These are phyloP conservation scores for Globisporangium camurandrum DNA, from an alignment of 352 stramenopile genomes.

Conservation along the genomic window DNA sequence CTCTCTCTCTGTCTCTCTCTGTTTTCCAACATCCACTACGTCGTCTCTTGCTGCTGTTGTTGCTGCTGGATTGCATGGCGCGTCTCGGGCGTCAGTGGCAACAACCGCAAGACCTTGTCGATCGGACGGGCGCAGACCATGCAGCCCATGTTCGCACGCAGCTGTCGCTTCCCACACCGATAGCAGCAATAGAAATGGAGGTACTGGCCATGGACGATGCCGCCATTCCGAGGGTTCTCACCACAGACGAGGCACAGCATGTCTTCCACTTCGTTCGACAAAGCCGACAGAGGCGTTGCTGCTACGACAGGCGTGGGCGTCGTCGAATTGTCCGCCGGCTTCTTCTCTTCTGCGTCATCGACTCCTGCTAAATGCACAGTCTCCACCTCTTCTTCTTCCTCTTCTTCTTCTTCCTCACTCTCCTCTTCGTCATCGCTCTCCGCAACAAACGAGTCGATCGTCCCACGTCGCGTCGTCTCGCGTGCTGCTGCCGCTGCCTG, in stretches of 20 bases:
- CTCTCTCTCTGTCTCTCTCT: neutral
- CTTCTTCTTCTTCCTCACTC: slow-evolving; percentile 27
- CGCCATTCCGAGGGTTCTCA: slow-evolving; percentile 48
- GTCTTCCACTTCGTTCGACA: slow-evolving; percentile 28
- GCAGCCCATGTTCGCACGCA: slow-evolving; percentile 40
- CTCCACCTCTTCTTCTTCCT: slow-evolving; percentile 20
- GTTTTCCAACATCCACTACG: slow-evolving; percentile 3
- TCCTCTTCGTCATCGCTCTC: slow-evolving; percentile 49
- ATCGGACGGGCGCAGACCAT: slow-evolving; percentile 77
- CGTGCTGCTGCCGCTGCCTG: neutral
- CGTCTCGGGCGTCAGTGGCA: slow-evolving; percentile 57
- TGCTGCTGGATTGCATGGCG: slow-evolving; percentile 30
- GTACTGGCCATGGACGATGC: slow-evolving; percentile 69
- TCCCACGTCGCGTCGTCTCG: slow-evolving; percentile 32
- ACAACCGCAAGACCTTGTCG: slow-evolving; percentile 58
- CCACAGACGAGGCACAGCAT: slow-evolving; percentile 65
- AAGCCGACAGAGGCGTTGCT: no score
- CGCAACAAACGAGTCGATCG: slow-evolving; percentile 47
- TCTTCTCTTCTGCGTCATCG: neutral
- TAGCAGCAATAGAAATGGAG: slow-evolving; percentile 81
- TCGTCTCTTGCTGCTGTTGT: slow-evolving; percentile 10
- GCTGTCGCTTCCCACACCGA: slow-evolving; percentile 61
- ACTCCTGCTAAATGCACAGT: no score
- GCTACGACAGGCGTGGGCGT: neutral
- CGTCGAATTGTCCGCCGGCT: neutral